Conservation (phyloP, 805 yeast species). For the Cyberlindnera xishuangbannaensis region DNA sequence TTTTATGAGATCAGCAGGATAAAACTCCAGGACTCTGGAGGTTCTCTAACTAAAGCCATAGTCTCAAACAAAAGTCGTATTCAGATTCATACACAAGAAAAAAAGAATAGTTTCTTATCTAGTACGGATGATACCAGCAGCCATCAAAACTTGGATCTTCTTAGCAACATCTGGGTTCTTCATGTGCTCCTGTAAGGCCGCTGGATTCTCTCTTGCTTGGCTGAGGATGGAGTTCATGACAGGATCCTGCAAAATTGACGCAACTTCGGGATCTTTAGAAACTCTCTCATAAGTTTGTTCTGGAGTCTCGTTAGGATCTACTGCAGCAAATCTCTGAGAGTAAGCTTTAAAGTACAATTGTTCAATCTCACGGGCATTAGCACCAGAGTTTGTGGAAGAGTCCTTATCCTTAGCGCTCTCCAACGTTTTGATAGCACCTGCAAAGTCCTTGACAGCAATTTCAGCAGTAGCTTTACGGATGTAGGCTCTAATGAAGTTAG, state of each 20-base stretch:
- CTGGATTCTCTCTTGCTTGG: constrained; percentile 94
- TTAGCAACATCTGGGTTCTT: constrained; percentile 87
- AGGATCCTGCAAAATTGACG: constrained; percentile 83
- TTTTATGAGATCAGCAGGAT: no score
- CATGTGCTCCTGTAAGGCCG: constrained; percentile 97
- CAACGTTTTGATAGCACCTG: constrained; percentile 76
- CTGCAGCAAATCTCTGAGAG: constrained; percentile 70
- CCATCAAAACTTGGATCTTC: constrained; percentile 83
- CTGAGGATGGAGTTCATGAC: constrained; percentile 92
- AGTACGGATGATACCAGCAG: constrained; percentile 92
- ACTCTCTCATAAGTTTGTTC: constrained; percentile 92
- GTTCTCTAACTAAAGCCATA: no score
- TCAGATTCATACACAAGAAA: no score
- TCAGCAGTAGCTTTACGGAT: constrained; percentile 95
- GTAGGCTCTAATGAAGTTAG: constrained; percentile 87
- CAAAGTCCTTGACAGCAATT: constrained; percentile 83
- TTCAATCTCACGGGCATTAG: constrained; percentile 70
- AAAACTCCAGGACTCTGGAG: no score
- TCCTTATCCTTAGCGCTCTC: constrained; percentile 75
- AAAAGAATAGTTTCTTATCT: no score
- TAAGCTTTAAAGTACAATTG: constrained; percentile 73
- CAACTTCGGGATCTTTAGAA: constrained; percentile 90
- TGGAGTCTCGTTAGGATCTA: constrained; percentile 71
- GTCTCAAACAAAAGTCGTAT: no score
- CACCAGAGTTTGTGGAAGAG: constrained; percentile 52